Evolutionary conservation across 306 rosid genomes (phyloP).

Genomic region (Cucurbita moschata): DNA sequence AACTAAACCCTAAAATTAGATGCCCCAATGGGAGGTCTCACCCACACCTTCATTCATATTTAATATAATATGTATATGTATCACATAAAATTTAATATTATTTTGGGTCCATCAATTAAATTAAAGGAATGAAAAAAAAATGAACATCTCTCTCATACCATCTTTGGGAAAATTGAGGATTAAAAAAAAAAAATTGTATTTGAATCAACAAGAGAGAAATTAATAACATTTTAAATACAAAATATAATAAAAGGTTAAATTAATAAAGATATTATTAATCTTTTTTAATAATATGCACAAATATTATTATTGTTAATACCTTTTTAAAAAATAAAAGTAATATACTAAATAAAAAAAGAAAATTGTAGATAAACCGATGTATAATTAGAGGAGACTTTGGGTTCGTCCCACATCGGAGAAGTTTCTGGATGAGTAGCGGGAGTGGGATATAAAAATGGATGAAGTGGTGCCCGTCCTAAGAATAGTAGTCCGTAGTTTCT

Average conservation of each 20-base stretch:
- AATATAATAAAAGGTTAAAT: too few relatives aligned
- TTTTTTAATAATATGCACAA: too few relatives aligned
- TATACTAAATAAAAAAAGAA: too few relatives aligned
- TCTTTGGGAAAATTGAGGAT: not conserved
- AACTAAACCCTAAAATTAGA: not conserved
- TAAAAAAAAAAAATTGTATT: too few relatives aligned
- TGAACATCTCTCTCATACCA: not conserved
- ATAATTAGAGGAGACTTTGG: not conserved
- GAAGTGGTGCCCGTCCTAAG: not conserved
- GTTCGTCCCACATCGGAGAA: not conserved
- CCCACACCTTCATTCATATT: not conserved
- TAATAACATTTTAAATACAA: too few relatives aligned
- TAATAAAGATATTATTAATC: too few relatives aligned
- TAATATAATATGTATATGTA: not conserved
- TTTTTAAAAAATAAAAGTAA: too few relatives aligned
- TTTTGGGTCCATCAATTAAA: not conserved
- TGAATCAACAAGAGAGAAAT: too few relatives aligned
- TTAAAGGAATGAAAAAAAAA: not conserved
- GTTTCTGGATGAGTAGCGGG: not conserved
- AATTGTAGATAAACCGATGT: not conserved
- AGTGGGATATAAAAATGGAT: not conserved
- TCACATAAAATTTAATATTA: not conserved
- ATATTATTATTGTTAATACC: too few relatives aligned
- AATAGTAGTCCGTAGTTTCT: slow-evolving; percentile 4
- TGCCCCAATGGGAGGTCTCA: not conserved